Evolutionary conservation across 2,329 filamentous ascomycete genomes (phyloP).

Genomic region (Colletotrichum neosansevieriae): DNA sequence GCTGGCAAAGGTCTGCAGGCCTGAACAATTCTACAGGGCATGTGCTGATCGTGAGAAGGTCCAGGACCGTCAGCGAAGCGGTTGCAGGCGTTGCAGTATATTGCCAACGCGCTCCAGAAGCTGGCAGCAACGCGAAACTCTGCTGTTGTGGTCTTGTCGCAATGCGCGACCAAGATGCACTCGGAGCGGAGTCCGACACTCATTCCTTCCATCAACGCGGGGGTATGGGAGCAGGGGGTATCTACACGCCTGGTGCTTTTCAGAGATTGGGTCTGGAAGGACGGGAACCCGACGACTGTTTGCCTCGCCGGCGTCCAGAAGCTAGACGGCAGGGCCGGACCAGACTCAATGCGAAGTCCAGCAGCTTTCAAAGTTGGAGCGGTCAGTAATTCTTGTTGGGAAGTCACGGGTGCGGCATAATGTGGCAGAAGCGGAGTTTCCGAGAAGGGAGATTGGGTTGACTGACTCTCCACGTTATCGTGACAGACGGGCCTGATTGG

Average conservation of each 20-base stretch:
- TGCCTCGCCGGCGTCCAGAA: constrained; percentile 76
- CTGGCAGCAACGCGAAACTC: constrained; percentile 80
- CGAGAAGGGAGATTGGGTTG: constrained; percentile 25
- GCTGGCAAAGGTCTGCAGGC: constrained; percentile 52
- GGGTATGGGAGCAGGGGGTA: constrained; percentile 84
- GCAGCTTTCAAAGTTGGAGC: constrained; percentile 63
- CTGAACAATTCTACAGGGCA: constrained; percentile 23
- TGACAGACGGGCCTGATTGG: constrained; percentile 57
- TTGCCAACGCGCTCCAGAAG: constrained; percentile 79
- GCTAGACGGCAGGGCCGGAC: constrained; percentile 63
- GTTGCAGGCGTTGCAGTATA: constrained; percentile 66
- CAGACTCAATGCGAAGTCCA: constrained; percentile 55
- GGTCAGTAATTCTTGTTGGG: constrained; percentile 50
- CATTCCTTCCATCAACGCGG: constrained; percentile 79
- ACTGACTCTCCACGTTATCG: constrained; percentile 29
- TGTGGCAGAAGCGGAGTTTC: constrained; percentile 34
- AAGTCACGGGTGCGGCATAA: constrained; percentile 23
- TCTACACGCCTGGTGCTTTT: constrained; percentile 82
- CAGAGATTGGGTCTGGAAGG: constrained; percentile 76
- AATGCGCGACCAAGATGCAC: constrained; percentile 85
- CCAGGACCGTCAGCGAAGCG: constrained; percentile 56
- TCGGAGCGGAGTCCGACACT: constrained; percentile 75
- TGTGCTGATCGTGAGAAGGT: constrained; percentile 44
- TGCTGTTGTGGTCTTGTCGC: constrained; percentile 81
- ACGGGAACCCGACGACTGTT: constrained; percentile 59